Evolutionary conservation across 2,329 filamentous ascomycete species (phyloP).

Genomic region (Talaromyces piceae): DNA sequence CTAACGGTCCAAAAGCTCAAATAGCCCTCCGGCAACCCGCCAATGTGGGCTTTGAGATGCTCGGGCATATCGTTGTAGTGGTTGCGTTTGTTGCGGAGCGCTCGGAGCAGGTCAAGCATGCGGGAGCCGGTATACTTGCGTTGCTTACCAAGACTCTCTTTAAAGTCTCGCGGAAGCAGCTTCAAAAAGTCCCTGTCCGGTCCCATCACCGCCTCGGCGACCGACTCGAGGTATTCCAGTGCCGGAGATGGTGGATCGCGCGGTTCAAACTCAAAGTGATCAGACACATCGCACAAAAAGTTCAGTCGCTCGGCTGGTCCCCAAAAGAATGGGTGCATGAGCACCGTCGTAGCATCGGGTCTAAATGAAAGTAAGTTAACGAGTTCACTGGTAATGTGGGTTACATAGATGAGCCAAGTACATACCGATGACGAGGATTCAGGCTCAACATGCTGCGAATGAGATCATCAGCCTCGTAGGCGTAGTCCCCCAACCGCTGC

Average conservation of each 20-base stretch:
- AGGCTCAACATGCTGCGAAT: slow-evolving; percentile 71
- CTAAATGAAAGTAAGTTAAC: slow-evolving; percentile 18
- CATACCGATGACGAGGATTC: slow-evolving; percentile 53
- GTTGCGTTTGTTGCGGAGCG: slow-evolving; percentile 90
- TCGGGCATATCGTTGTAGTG: slow-evolving; percentile 97
- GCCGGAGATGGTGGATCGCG: slow-evolving; percentile 70
- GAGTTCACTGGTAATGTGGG: slow-evolving; percentile 1
- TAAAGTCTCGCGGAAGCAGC: slow-evolving; percentile 68
- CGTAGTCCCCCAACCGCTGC: slow-evolving; percentile 71
- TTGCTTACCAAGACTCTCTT: slow-evolving; percentile 86
- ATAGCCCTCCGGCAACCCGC: slow-evolving; percentile 70
- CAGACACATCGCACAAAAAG: slow-evolving; percentile 93
- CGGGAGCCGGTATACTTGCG: slow-evolving; percentile 83
- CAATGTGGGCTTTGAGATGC: slow-evolving; percentile 64
- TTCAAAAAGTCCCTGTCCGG: slow-evolving; percentile 70
- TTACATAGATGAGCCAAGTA: slow-evolving; percentile 2
- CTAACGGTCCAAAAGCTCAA: slow-evolving; percentile 72
- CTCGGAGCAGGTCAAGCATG: slow-evolving; percentile 79
- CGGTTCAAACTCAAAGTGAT: slow-evolving; percentile 90
- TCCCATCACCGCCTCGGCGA: slow-evolving; percentile 36
- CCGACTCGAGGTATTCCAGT: slow-evolving; percentile 52
- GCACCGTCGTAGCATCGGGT: slow-evolving; percentile 69
- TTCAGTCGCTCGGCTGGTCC: slow-evolving; percentile 74
- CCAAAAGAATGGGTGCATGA: slow-evolving; percentile 98
- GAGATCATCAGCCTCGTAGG: slow-evolving; percentile 79